Percentiles rank a stretch among this genome's conserved stretches.
phyloP scores from a whole-genome alignment of 805 yeast species.

The Geotrichum ghanense region DNA sequence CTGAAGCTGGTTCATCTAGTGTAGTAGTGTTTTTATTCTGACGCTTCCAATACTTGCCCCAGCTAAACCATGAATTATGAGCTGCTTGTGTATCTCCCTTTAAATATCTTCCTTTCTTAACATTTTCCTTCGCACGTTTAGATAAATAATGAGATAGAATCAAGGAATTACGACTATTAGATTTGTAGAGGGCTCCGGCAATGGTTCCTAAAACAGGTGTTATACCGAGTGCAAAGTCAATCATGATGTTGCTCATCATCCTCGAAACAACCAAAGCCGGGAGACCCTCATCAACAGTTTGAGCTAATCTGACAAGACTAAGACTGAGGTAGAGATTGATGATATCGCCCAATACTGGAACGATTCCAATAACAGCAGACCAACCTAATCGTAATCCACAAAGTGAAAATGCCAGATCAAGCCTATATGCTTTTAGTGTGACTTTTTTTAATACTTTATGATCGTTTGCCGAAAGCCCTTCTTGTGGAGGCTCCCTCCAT shows the following conservation, averaged over 20 bases:
- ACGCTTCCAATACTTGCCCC: background rate
- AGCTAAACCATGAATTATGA: background rate
- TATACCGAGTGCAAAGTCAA: slow-evolving; percentile 62
- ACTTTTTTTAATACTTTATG: slow-evolving; percentile 37
- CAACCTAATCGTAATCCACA: slow-evolving; percentile 62
- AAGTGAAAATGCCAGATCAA: slow-evolving; percentile 53
- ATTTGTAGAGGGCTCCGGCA: slow-evolving; percentile 58
- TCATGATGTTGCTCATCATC: slow-evolving; percentile 49
- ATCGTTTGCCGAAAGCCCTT: slow-evolving; percentile 44
- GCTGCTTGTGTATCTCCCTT: background rate
- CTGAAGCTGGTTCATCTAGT: background rate
- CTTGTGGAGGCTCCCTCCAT: slow-evolving; percentile 35
- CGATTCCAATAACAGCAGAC: slow-evolving; percentile 54
- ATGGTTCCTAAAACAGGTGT: slow-evolving; percentile 71
- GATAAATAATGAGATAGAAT: slow-evolving; percentile 47
- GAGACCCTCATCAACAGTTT: slow-evolving; percentile 51
- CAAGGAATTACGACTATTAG: slow-evolving; percentile 62
- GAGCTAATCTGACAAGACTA: slow-evolving; percentile 31
- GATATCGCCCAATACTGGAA: slow-evolving; percentile 56
- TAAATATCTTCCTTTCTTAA: background rate
- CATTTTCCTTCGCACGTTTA: slow-evolving; percentile 11
- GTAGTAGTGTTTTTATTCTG: background rate
- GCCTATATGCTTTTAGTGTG: slow-evolving; percentile 47
- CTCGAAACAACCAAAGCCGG: slow-evolving; percentile 42
- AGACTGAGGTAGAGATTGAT: slow-evolving; percentile 41